Evolutionary conservation across 306 rosid species (phyloP).

Genomic region (Ormosia semicastrata): DNA sequence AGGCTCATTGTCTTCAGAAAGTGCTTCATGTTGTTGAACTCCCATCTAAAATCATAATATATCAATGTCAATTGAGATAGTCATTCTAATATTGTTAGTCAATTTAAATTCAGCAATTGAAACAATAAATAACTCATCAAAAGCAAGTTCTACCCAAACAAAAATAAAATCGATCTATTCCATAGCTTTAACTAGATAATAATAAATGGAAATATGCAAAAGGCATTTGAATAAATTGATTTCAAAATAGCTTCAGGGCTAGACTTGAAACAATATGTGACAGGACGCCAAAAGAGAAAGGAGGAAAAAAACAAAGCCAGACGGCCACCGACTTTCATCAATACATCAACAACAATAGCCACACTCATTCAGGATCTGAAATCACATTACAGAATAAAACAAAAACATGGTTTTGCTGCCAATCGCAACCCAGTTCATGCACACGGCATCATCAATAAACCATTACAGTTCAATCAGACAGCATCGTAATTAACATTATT

Average conservation of each 20-base stretch:
- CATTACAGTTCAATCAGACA: constrained; percentile 13
- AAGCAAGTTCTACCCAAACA: neutral
- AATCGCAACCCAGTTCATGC: constrained; percentile 21
- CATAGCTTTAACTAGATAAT: constrained; percentile 6
- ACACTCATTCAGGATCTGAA: constrained; percentile 16
- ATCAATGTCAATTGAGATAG: constrained; percentile 21
- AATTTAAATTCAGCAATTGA: constrained; percentile 19
- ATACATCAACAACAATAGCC: neutral
- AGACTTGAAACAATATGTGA: neutral
- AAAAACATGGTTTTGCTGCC: constrained; percentile 24
- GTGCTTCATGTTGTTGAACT: constrained; percentile 39
- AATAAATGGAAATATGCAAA: neutral
- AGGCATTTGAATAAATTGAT: constrained; percentile 6
- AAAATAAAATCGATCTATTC: neutral
- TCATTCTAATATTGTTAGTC: constrained; percentile 4
- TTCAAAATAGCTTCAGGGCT: neutral
- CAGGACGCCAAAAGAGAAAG: neutral
- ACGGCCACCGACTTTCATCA: neutral
- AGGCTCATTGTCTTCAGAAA: constrained; percentile 37
- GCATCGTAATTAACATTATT: neutral
- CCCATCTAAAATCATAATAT: constrained; percentile 61
- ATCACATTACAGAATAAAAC: constrained; percentile 1
- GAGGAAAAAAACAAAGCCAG: neutral
- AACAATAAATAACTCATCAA: constrained; percentile 18
- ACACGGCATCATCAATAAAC: neutral